Evolutionary conservation across 768 basidiomycete species (phyloP).

Genomic region (Boletus edulis): DNA sequence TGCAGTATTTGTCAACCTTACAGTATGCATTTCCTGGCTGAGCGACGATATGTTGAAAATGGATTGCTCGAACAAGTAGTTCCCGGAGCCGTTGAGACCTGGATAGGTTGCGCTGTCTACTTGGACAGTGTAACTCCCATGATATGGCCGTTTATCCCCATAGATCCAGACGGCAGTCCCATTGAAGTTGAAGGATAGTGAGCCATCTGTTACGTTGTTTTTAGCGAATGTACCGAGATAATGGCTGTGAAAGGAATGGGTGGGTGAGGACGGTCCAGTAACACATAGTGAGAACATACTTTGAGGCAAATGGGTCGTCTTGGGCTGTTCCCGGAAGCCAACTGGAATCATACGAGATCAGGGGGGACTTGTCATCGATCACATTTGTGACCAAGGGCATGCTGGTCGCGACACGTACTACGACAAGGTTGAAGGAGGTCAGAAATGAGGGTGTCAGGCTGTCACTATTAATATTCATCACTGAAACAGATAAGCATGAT

Average conservation of each 20-base stretch:
- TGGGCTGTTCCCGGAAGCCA: constrained; percentile 20
- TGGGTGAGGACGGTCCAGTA: background rate
- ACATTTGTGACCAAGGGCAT: constrained; percentile 28
- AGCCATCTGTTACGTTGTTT: constrained; percentile 35
- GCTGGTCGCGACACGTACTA: background rate
- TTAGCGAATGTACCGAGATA: constrained; percentile 39
- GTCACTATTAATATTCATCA: no score
- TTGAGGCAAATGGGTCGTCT: constrained; percentile 9
- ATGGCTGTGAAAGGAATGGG: constrained; percentile 27
- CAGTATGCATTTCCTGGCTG: constrained; percentile 34
- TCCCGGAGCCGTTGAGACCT: constrained; percentile 27
- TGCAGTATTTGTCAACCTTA: constrained; percentile 34
- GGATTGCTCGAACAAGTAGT: constrained; percentile 36
- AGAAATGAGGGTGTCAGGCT: no score
- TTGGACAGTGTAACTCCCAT: constrained; percentile 43
- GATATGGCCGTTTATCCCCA: constrained; percentile 47
- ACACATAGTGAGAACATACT: constrained; percentile 7
- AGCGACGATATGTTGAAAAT: constrained; percentile 40
- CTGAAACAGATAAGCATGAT: no score
- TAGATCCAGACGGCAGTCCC: constrained; percentile 49
- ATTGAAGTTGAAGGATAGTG: constrained; percentile 43
- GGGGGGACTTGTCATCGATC: constrained; percentile 34
- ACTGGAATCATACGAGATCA: constrained; percentile 26
- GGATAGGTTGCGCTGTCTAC: constrained; percentile 37
- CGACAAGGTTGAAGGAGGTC: no score